A percentile compares a stretch with the other conserved stretches of the same genome.
Evolutionary conservation across 441 rosid species (phyloP).

Genomic region (Syzygium malaccense): DNA sequence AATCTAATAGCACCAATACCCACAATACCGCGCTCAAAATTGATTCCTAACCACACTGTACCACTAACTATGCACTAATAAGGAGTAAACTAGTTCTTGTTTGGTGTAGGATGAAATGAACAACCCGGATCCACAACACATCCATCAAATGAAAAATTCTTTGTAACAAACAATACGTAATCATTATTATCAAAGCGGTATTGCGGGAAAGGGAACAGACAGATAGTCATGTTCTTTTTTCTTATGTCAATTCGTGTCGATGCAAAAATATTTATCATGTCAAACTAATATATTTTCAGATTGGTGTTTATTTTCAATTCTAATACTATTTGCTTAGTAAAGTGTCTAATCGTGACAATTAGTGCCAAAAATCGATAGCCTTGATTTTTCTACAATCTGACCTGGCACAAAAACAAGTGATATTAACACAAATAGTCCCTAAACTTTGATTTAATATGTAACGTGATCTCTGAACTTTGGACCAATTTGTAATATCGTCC

Average conservation of each 20-base stretch:
- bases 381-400: background rate
- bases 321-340: background rate
- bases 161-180: background rate
- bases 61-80: background rate
- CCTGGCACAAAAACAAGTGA: background rate
- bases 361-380: background rate
- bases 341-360: background rate
- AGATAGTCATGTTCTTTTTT: background rate
- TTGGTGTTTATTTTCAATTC: background rate
- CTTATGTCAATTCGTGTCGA: background rate
- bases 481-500: background rate
- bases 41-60: background rate
- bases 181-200: background rate
- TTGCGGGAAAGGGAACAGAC: background rate
- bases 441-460: accelerated
- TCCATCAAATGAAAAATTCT: background rate
- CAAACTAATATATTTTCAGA: background rate
- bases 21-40: background rate
- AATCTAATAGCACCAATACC: background rate
- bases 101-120: background rate
- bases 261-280: background rate
- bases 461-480: background rate
- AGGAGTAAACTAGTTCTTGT: background rate
- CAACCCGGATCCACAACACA: background rate
- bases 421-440: background rate